Base-by-base conservation (phyloP, 345 rosid species). In the Aquilaria sinensis region DNA sequence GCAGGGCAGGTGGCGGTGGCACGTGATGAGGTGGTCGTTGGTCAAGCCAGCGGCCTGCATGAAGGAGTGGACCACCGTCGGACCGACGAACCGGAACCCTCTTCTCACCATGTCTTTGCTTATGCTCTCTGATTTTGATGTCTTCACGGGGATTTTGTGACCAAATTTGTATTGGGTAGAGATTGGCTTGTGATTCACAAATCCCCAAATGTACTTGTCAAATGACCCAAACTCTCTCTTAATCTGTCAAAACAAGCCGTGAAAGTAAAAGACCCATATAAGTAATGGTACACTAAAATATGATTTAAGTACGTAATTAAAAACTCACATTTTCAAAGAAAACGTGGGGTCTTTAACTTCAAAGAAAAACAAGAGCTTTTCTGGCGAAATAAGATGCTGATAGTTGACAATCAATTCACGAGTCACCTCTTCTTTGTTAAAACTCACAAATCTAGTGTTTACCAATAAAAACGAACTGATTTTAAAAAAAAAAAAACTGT, bases 81-180 rank as follows among this genome's bases (percentile, higher is more conserved):
- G 86, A 54, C 92, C 92, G 13, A 77, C 88, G 16, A 66, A 67
- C 76, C 86, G 67, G 55, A 85, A 83, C 1, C 88, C 92, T 32
- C 86, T 75, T 70, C 83, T 75, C 49, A 85, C 76, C 92, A 85
- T 83, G 77, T 85, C 92, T 65, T 83, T 85, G 82, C 92, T 85
- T 68, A 85, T 83, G 66, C 68, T 77, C 47, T 85, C 91, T 13
- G 91, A 83, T 65, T 83, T 85, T 37, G 91, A 83, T 3, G 91
- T 85, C 81, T 83, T 85, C 2, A 74, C 86, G 2, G 88, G 86
- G 15, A 85, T 77, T 78, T 77, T 85, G 67, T 83, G 76, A 5
- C 88, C 82, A 12, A 78, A 78, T 65, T 85, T 85, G 83, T 83
- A 79, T 51, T 67, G 69, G 0, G 81, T 75, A 5, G 76, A 68